Evolutionary conservation across 2,329 filamentous ascomycete genomes (phyloP).

Genomic region (Clonostachys rhizophaga): DNA sequence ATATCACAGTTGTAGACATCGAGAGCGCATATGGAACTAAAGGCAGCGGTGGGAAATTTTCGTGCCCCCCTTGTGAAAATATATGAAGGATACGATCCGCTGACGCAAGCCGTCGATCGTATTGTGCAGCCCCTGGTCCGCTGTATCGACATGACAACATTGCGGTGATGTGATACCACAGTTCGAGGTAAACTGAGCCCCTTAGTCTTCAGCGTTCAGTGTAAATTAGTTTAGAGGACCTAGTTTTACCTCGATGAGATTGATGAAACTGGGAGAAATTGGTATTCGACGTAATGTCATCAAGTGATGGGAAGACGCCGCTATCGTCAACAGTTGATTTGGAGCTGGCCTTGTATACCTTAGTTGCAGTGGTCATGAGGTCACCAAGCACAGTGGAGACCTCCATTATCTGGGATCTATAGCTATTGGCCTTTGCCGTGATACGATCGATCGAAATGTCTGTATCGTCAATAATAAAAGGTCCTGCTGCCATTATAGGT

Average conservation of each 20-base stretch:
- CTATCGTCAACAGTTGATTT: slow-evolving; percentile 5
- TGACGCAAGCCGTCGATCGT: slow-evolving; percentile 7
- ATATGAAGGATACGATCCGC: slow-evolving; percentile 7
- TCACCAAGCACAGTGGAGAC: slow-evolving; percentile 7
- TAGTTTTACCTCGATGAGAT: slow-evolving; percentile 6
- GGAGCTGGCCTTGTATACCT: slow-evolving; percentile 9
- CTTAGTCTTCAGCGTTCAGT: neutral
- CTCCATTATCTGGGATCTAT: slow-evolving; percentile 7
- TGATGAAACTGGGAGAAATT: slow-evolving; percentile 4
- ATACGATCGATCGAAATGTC: slow-evolving; percentile 7
- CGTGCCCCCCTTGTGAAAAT: slow-evolving; percentile 3
- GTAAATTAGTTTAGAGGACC: neutral
- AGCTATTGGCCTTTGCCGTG: neutral
- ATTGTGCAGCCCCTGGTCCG: slow-evolving; percentile 8
- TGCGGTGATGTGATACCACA: slow-evolving; percentile 12
- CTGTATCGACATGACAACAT: slow-evolving; percentile 12
- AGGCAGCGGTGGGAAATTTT: slow-evolving; percentile 7
- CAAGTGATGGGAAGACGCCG: slow-evolving; percentile 6
- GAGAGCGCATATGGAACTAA: slow-evolving; percentile 10
- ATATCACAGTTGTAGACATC: slow-evolving; percentile 11
- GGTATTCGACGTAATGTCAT: neutral
- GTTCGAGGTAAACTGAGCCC: slow-evolving; percentile 7
- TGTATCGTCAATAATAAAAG: slow-evolving; percentile 12
- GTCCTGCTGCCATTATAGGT: slow-evolving; percentile 10
- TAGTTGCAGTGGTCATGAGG: slow-evolving; percentile 9